These are phyloP conservation scores for Omphalea diandra DNA, from an alignment of 441 rosid genomes.

Conservation along the genomic window DNA sequence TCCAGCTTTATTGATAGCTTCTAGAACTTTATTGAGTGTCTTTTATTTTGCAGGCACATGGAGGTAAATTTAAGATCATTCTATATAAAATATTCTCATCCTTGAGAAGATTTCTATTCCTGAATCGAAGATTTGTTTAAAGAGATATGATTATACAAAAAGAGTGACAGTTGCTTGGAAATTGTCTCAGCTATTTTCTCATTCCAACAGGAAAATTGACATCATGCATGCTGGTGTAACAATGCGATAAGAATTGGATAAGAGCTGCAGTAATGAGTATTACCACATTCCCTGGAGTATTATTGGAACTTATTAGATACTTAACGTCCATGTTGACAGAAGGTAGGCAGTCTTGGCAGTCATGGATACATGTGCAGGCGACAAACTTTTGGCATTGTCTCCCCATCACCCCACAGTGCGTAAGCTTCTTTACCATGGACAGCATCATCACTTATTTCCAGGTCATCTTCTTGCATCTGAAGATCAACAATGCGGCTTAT, in stretches of 20 bases:
- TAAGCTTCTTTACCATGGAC: constrained; percentile 65
- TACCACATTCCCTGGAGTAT: neutral
- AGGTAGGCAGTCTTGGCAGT: constrained; percentile 32
- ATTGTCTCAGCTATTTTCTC: neutral
- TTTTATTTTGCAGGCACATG: neutral
- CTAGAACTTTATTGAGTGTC: neutral
- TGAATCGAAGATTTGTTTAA: neutral
- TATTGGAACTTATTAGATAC: neutral
- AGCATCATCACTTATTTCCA: constrained; percentile 55
- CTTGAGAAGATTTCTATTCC: neutral
- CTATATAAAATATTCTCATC: too few species aligned
- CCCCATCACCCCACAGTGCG: constrained; percentile 58
- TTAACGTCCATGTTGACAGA: constrained; percentile 21
- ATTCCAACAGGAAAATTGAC: neutral
- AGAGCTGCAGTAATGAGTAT: neutral
- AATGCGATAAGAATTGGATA: neutral
- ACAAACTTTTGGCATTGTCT: constrained; percentile 31
- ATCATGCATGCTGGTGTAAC: neutral
- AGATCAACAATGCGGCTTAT: constrained; percentile 43
- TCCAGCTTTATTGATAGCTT: neutral
- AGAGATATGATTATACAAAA: neutral
- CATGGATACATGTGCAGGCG: constrained; percentile 25
- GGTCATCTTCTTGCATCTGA: constrained; percentile 51
- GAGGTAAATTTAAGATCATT: too few species aligned
- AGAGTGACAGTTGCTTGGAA: neutral